Conservation (phyloP, 768 basidiomycete genomes). For the Lyophyllum semitale region DNA sequence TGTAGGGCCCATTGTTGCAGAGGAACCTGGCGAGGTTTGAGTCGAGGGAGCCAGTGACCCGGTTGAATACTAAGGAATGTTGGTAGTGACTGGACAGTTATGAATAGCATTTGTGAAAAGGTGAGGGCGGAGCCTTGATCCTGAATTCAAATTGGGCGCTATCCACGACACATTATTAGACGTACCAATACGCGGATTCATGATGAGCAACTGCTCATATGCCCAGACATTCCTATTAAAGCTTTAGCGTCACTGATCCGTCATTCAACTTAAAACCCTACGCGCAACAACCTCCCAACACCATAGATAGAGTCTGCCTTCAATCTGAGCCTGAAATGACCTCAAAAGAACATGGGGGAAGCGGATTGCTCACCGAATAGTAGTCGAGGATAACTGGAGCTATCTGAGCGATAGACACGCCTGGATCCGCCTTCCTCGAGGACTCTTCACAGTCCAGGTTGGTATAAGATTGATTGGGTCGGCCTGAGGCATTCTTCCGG, state of each 20-base stretch:
- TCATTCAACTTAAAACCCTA: conserved; percentile 35
- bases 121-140: conserved; percentile 74
- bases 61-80: conserved; percentile 51
- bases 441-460: background rate
- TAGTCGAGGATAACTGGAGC: conserved; percentile 41
- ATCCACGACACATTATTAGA: conserved; percentile 6
- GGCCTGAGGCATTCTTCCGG: conserved; percentile 3
- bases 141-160: background rate
- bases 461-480: background rate
- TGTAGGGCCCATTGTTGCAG: conserved; percentile 68
- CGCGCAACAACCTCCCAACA: conserved; percentile 87
- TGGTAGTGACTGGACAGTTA: conserved; percentile 67
- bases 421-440: conserved; percentile 20
- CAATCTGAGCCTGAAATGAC: conserved; percentile 10
- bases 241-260: background rate
- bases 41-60: conserved; percentile 40
- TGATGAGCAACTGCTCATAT: conserved; percentile 71
- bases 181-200: conserved; percentile 70
- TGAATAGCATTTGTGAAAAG: conserved; percentile 83
- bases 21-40: conserved; percentile 72
- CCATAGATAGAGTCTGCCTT: conserved; percentile 51
- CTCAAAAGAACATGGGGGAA: background rate
- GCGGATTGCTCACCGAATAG: conserved; percentile 26
- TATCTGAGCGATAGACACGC: conserved; percentile 29
- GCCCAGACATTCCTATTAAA: conserved; percentile 69